Evolutionary conservation across 495 filamentous ascomycete genomes (phyloP).

Genomic region (Penicillium fimorum): DNA sequence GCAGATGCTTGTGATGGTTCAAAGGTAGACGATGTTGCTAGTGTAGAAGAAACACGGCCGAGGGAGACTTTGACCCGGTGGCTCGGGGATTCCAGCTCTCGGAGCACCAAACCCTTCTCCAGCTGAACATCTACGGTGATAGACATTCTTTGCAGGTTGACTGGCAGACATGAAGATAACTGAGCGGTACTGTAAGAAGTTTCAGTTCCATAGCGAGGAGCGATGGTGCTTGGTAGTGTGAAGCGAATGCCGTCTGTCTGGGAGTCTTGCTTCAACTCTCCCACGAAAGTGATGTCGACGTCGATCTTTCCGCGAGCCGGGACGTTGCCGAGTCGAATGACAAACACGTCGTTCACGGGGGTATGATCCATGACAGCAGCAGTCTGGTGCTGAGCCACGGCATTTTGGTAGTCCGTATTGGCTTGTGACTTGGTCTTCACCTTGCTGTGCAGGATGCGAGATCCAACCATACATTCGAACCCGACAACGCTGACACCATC

Average conservation of each 20-base stretch:
- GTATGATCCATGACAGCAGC: slow-evolving; percentile 22
- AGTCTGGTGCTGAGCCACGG: slow-evolving; percentile 2
- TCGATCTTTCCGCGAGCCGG: slow-evolving; percentile 13
- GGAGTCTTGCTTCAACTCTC: slow-evolving; percentile 21
- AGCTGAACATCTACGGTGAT: slow-evolving; percentile 62
- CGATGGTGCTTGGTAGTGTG: slow-evolving; percentile 17
- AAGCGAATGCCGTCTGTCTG: slow-evolving; percentile 19
- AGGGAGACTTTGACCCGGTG: slow-evolving; percentile 64
- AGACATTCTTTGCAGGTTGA: slow-evolving; percentile 41
- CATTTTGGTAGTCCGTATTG: slow-evolving; percentile 15
- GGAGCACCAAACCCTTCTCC: slow-evolving; percentile 53
- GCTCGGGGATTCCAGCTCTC: slow-evolving; percentile 60
- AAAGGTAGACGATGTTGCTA: slow-evolving; percentile 34
- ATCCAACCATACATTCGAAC: slow-evolving; percentile 16
- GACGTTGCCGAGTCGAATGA: slow-evolving; percentile 20
- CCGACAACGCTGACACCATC: slow-evolving; percentile 23
- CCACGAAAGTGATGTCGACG: slow-evolving; percentile 19
- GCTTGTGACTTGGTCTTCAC: slow-evolving; percentile 23
- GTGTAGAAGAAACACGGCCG: slow-evolving; percentile 51
- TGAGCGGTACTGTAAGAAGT: neutral
- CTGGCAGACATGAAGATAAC: neutral
- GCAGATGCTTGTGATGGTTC: slow-evolving; percentile 58
- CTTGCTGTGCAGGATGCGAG: slow-evolving; percentile 13
- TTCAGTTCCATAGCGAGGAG: slow-evolving; percentile 15
- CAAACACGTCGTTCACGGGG: slow-evolving; percentile 13